Base-by-base conservation (phyloP, 164 flowering plant species). In the Piper betle region DNA sequence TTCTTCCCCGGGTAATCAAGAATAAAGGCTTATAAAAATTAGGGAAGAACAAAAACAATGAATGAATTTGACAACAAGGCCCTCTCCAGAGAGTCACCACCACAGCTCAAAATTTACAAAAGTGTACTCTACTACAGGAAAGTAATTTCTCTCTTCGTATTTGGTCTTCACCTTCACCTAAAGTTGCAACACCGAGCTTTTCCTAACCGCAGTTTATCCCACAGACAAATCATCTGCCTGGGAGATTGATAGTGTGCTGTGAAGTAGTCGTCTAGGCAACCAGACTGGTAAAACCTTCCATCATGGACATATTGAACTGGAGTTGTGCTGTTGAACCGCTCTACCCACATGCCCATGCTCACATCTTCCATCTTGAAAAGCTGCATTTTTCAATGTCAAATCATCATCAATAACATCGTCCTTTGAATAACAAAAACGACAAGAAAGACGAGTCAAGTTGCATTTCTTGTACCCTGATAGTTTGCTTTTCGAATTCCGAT, bases 231-330 rank as follows among this genome's bases (percentile, higher is more conserved):
- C 96, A 88, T 86, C 72, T 88, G 96, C 66, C 82, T 75, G 1
- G 96, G 96, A 19, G 96, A 88, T 69, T 88, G 96, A 73, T 88
- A 88, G 65, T 86, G 96, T 4, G 96, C 93, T 10, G 88, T 88
- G 48, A 64, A 70, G 65, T 88, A 88, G 55, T 74, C 81, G 12
- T 80, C 83, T n/a, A 86, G 76, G 75, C 96, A 88, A 1, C 96
- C 96, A 54, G 80, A 88, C 69, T 88, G 96, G 65, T 92, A 88
- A 69, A 80, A 88, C 61, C 69, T 82, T 66, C 77, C 61, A 74
- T 80, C 78, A 70, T 88, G 92, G 39, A 71, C 13, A 64, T 88
- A 86, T 20, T 77, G 79, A 43, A 88, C 96, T 1, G 75, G 67
- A 42, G 58, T 77, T 12, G 84, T 57, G 72, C 67, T 75, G 67